These are phyloP conservation scores for Colletotrichum trifolii DNA, from an alignment of 2,329 filamentous ascomycete genomes.

Conservation along the genomic window DNA sequence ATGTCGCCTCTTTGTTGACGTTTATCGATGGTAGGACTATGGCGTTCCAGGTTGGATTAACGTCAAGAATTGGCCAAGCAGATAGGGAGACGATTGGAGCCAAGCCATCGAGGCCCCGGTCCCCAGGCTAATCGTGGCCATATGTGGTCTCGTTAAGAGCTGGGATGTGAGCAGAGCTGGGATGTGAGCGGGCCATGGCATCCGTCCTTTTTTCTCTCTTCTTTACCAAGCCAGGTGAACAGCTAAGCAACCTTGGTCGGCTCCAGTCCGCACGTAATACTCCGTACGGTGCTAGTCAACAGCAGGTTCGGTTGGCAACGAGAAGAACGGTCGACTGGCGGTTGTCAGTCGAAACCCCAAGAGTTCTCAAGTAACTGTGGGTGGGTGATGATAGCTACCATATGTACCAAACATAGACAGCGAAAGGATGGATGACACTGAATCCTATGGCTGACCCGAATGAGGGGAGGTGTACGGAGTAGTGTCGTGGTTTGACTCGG, in stretches of 20 bases:
- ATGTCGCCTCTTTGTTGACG: background rate
- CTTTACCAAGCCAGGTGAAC: background rate
- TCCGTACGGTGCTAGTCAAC: no score
- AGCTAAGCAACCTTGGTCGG: background rate
- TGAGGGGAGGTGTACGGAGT: no score
- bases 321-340: no score
- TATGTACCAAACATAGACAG: no score
- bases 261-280: background rate
- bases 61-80: conserved; percentile 10
- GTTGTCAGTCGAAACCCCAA: no score
- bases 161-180: conserved; percentile 33
- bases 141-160: conserved; percentile 30
- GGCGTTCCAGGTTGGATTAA: conserved; percentile 12
- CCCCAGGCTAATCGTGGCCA: conserved; percentile 28
- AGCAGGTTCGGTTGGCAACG: no score
- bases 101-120: conserved; percentile 13
- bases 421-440: no score
- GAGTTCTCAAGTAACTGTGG: no score
- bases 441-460: no score
- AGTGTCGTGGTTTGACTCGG: no score
- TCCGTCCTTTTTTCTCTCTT: background rate
- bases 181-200: conserved; percentile 24
- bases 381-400: no score
- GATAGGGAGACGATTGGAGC: conserved; percentile 21
- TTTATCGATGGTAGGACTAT: background rate